A percentile compares a stretch with the other conserved stretches of the same genome.
These are phyloP conservation scores for Podila clonocystis DNA, from an alignment of 192 early-diverging fungal species.

Conservation along the genomic window DNA sequence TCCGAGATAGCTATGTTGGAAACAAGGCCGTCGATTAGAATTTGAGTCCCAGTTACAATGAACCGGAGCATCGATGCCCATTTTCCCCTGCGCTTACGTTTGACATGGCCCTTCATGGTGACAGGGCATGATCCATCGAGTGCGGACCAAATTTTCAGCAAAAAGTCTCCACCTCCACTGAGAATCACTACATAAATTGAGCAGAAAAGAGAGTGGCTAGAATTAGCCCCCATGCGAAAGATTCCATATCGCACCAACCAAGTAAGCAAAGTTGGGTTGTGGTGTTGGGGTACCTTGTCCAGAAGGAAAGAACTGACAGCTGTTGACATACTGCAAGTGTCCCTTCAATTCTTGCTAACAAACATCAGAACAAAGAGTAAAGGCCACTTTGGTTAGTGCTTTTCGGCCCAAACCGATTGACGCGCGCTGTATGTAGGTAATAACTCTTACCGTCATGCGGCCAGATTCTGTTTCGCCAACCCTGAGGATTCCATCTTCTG, in stretches of 20 bases:
- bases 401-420: no score
- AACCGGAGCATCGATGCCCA: neutral
- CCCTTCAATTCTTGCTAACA: conserved; percentile 62
- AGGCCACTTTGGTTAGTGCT: neutral
- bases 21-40: no score
- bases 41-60: neutral
- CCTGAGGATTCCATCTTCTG: conserved; percentile 45
- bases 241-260: neutral
- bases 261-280: neutral
- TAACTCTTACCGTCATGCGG: conserved; percentile 38
- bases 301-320: conserved; percentile 78
- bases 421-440: no score
- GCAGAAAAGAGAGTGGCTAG: neutral
- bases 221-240: neutral
- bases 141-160: conserved; percentile 78
- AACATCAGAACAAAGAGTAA: neutral
- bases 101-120: conserved; percentile 74
- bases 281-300: conserved; percentile 63
- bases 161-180: conserved; percentile 74
- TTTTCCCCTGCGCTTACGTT: conserved; percentile 33
- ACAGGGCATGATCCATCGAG: conserved; percentile 79
- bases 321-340: conserved; percentile 74
- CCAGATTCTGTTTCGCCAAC: conserved; percentile 55
- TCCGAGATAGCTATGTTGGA: conserved; percentile 61
- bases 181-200: conserved; percentile 60